These are phyloP conservation scores for Phytophthora citrophthora DNA, from an alignment of 352 stramenopile genomes.

Conservation along the genomic window DNA sequence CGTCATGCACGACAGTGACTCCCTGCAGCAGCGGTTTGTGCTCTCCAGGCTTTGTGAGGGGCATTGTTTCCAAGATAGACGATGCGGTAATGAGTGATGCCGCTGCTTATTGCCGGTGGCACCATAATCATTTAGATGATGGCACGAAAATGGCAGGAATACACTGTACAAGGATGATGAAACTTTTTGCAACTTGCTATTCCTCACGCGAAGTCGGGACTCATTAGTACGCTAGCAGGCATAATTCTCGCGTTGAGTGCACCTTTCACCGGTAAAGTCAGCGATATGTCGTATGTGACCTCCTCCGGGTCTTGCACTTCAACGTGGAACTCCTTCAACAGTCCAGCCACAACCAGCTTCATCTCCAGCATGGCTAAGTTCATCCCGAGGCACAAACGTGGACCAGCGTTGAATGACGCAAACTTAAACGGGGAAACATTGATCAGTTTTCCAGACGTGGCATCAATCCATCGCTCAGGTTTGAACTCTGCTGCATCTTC, in stretches of 20 bases:
- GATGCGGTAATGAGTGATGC: too few relatives aligned
- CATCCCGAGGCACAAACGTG: slow-evolving; percentile 64
- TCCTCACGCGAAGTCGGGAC: not conserved
- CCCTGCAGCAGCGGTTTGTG: slow-evolving; percentile 38
- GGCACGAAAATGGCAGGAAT: too few relatives aligned
- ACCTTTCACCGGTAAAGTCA: slow-evolving; percentile 20
- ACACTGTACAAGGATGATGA: not conserved
- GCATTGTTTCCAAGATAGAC: too few relatives aligned
- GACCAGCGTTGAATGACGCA: slow-evolving; percentile 63
- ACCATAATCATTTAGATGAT: too few relatives aligned
- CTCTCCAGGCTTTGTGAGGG: slow-evolving; percentile 6
- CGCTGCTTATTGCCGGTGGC: too few relatives aligned
- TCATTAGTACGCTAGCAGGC: not conserved
- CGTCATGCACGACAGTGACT: slow-evolving; percentile 26
- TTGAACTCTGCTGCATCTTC: slow-evolving; percentile 31
- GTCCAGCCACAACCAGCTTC: slow-evolving; percentile 56
- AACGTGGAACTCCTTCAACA: slow-evolving; percentile 50
- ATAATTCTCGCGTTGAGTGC: slow-evolving; percentile 17
- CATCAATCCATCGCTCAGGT: not conserved
- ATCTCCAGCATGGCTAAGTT: slow-evolving; percentile 80
- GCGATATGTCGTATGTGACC: slow-evolving; percentile 51
- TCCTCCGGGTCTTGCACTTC: slow-evolving; percentile 26
- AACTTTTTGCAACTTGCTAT: not conserved
- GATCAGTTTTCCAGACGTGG: not conserved
- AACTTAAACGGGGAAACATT: not conserved